Conservation (phyloP, 2,329 filamentous ascomycete species). For the Pleomassaria siparia region DNA sequence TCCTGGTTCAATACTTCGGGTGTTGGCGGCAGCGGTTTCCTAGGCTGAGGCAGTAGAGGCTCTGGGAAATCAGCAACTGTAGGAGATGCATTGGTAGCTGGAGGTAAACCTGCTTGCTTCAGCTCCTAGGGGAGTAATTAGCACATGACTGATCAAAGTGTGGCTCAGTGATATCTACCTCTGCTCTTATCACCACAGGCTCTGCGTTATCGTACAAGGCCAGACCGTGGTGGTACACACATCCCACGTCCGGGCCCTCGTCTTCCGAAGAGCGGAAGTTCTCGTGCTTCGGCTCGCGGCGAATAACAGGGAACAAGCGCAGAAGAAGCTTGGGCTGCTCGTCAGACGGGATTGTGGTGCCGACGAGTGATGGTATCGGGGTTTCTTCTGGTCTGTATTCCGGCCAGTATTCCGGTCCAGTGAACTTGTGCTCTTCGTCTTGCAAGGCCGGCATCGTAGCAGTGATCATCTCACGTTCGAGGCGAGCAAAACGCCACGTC, state of each 20-base stretch:
- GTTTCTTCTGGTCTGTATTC: constrained; percentile 36
- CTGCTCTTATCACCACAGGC: constrained; percentile 31
- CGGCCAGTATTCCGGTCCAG: constrained; percentile 37
- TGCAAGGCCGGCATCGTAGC: constrained; percentile 51
- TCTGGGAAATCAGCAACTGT: constrained; percentile 43
- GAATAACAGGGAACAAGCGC: constrained; percentile 55
- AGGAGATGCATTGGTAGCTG: constrained; percentile 37
- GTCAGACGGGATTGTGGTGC: constrained; percentile 24
- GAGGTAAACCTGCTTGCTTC: constrained; percentile 42
- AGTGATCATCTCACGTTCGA: constrained; percentile 58
- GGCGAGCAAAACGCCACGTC: constrained; percentile 60
- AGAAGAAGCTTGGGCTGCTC: constrained; percentile 49
- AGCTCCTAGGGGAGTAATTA: too few relatives aligned
- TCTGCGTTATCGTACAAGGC: constrained; percentile 53
- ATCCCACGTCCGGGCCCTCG: constrained; percentile 49
- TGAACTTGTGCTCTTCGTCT: constrained; percentile 36
- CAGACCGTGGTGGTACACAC: constrained; percentile 53
- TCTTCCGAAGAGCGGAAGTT: constrained; percentile 43
- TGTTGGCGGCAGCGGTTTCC: constrained; percentile 26
- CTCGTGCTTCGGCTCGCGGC: constrained; percentile 53
- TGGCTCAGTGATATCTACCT: too few relatives aligned
- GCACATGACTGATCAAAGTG: too few relatives aligned
- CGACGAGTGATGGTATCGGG: constrained; percentile 29
- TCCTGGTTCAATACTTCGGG: constrained; percentile 17
- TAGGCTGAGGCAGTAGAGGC: constrained; percentile 38